Percentiles rank a stretch among this genome's conserved stretches.
Conservation (phyloP, 1,284 basidiomycete genomes). For the Thelephora terrestris region DNA sequence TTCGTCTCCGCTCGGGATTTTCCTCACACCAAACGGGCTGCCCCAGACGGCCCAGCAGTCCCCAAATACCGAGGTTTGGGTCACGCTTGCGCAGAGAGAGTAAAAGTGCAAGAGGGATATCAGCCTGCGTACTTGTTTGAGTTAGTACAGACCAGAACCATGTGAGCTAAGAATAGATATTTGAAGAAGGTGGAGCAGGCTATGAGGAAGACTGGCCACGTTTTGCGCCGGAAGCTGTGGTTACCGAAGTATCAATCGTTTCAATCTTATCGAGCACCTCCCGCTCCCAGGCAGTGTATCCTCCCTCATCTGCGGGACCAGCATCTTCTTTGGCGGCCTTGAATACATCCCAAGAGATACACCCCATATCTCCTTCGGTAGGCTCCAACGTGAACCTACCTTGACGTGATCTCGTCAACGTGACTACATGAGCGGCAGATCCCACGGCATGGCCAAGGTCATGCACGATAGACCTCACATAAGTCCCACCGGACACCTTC, state of each 20-base stretch:
- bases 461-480: constrained; percentile 87
- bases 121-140: too few relatives aligned
- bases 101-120: too few relatives aligned
- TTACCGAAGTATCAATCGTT: constrained; percentile 28
- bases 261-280: constrained; percentile 55
- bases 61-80: too few relatives aligned
- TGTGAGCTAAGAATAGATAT: too few relatives aligned
- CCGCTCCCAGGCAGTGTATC: constrained; percentile 63
- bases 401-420: constrained; percentile 77
- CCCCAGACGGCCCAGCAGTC: too few relatives aligned
- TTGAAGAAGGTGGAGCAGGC: too few relatives aligned
- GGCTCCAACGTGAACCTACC: constrained; percentile 61
- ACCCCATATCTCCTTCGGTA: constrained; percentile 32
- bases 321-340: constrained; percentile 47
- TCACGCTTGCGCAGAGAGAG: too few relatives aligned
- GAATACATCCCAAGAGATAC: constrained; percentile 77
- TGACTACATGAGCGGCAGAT: constrained; percentile 86
- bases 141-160: too few relatives aligned
- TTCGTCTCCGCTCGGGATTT: too few relatives aligned
- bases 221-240: too few relatives aligned
- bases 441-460: constrained; percentile 78
- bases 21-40: too few relatives aligned
- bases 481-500: constrained; percentile 95
- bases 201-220: too few relatives aligned
- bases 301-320: constrained; percentile 47